Base-by-base conservation (phyloP, 1,284 basidiomycete species). In the Schizophyllum commune region DNA sequence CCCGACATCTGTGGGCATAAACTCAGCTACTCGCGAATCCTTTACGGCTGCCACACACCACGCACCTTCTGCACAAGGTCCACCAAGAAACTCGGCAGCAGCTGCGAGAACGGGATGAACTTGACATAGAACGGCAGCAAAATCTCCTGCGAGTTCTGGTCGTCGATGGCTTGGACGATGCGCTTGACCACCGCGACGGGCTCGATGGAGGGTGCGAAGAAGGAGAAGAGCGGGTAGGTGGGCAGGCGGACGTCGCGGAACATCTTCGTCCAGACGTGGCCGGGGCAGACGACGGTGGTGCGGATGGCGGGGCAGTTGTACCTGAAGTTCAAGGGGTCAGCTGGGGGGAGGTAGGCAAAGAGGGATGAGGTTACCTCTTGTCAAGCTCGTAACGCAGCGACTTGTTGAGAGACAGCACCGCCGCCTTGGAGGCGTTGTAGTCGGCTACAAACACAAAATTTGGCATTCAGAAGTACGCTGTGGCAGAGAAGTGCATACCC, bases 341-440 rank as follows among this genome's bases (percentile, higher is more conserved):
- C 3, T 3, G 27, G 27, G 27, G 27, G 34, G 67, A 69, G 33
- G 55, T 32, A 17, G 21, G 51, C 20, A 53, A 32, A 33, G 33
- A 39, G 32, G 47, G 7, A 57, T 56, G 22, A 27, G 27, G 60
- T 60, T 68, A 89, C 84, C 82, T 75, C 58, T 87, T 84, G 69
- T 95, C 89, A 17, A 96, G 82, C 71, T 97, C 94, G 66, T 86
- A 89, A 53, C 92, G 83, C 59, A 97, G 79, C 6, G 89, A 88
- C 65, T 92, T 88, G 65, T 94, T 85, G 55, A 96, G 73, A 32
- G 83, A 83, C 20, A 90, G 77, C 20, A 90, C 69, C 8, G 93
- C 94, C 8, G 92, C 91, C 74, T 96, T 97, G 32, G 92, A 92
- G 5, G 92, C 92, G 70, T 82, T 83, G 70, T 96, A 97, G 73